These are phyloP conservation scores for Lepidium didymum DNA, from an alignment of 345 rosid species.

Conservation along the genomic window DNA sequence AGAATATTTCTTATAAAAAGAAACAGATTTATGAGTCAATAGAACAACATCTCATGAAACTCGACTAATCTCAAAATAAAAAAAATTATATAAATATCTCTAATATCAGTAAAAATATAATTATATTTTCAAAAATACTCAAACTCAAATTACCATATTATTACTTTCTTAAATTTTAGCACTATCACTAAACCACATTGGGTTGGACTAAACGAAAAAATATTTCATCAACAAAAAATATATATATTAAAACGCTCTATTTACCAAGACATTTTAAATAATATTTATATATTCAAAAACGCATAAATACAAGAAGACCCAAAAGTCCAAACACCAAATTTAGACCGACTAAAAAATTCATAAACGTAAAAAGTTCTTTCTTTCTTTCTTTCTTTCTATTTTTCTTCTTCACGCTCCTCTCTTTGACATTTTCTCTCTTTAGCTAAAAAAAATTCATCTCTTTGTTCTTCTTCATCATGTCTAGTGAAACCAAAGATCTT, in stretches of 20 bases:
- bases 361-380: slow-evolving; percentile 2
- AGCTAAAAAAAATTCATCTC: neutral
- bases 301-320: slow-evolving; percentile 30
- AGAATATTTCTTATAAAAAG: too few relatives aligned
- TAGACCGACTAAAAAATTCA: slow-evolving; percentile 20
- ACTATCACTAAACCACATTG: too few relatives aligned
- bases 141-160: too few relatives aligned
- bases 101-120: too few relatives aligned
- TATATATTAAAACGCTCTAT: neutral
- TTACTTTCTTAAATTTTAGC: too few relatives aligned
- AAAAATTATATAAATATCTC: too few relatives aligned
- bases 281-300: slow-evolving; percentile 19
- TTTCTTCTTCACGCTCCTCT: slow-evolving; percentile 16
- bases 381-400: neutral
- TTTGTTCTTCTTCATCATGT: slow-evolving; percentile 40
- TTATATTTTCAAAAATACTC: too few relatives aligned
- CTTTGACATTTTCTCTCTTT: neutral
- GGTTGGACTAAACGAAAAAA: too few relatives aligned
- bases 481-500: slow-evolving; percentile 54
- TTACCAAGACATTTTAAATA: neutral
- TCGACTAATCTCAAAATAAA: too few relatives aligned
- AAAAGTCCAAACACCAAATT: slow-evolving; percentile 18
- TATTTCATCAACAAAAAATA: too few relatives aligned
- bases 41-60: too few relatives aligned
- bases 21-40: too few relatives aligned